Conservation (phyloP, 139 green algal genomes). For the Chlamydomonas incerta region DNA sequence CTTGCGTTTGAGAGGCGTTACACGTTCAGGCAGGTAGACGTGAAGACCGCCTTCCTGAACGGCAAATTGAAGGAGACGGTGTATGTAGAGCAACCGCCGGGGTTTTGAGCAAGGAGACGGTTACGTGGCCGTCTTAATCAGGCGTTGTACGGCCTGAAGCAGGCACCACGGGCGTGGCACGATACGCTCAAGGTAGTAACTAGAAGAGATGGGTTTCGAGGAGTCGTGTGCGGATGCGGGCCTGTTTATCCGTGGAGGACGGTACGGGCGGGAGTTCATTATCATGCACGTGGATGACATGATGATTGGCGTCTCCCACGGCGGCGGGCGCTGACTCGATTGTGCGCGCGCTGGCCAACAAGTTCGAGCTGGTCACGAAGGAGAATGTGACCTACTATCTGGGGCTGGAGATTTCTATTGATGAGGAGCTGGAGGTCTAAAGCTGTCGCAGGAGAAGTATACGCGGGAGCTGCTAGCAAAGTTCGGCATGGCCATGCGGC, state of each 20-base stretch:
- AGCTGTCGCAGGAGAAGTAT: neutral
- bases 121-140: slow-evolving; percentile 44
- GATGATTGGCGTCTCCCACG: slow-evolving; percentile 8
- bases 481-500: neutral
- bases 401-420: neutral
- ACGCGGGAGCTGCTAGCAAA: neutral
- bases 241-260: neutral
- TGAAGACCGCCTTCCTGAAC: slow-evolving; percentile 75
- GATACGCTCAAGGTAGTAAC: slow-evolving; percentile 24
- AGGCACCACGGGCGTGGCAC: slow-evolving; percentile 66
- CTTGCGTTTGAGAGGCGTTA: slow-evolving; percentile 44
- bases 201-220: slow-evolving; percentile 47
- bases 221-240: slow-evolving; percentile 45
- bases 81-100: slow-evolving; percentile 10
- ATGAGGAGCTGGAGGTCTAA: neutral
- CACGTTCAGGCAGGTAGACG: slow-evolving; percentile 64
- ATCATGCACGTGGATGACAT: slow-evolving; percentile 59
- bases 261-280: slow-evolving; percentile 17
- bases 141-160: slow-evolving; percentile 63
- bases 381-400: neutral
- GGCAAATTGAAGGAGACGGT: slow-evolving; percentile 54
- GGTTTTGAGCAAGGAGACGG: slow-evolving; percentile 1
- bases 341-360: neutral
- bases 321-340: neutral
- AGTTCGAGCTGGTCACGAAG: slow-evolving; percentile 2